Evolutionary conservation across 2,329 filamentous ascomycete genomes (phyloP).

Genomic region (Beauveria brongniartii): DNA sequence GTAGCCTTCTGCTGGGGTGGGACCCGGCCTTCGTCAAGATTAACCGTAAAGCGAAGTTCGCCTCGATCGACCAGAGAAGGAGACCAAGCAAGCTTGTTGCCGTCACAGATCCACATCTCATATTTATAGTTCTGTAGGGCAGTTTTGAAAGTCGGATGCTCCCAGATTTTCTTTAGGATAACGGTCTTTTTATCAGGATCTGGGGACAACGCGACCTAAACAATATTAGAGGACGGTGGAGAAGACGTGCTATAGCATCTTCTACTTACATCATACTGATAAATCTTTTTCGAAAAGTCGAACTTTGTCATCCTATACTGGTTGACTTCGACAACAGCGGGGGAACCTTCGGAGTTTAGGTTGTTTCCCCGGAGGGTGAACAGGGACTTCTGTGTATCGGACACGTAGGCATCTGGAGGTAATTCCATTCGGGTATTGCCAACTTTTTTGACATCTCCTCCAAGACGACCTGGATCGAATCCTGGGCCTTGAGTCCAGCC

Average conservation of each 20-base stretch:
- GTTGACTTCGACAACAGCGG: slow-evolving; percentile 56
- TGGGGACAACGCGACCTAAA: slow-evolving; percentile 56
- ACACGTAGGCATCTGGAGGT: slow-evolving; percentile 47
- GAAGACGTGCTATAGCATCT: no score
- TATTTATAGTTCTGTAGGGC: slow-evolving; percentile 40
- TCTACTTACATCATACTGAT: slow-evolving; percentile 74
- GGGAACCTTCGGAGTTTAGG: slow-evolving; percentile 50
- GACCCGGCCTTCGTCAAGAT: slow-evolving; percentile 62
- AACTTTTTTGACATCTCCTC: slow-evolving; percentile 22
- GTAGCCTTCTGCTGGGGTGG: slow-evolving; percentile 22
- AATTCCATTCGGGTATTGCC: slow-evolving; percentile 45
- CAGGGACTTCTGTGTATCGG: slow-evolving; percentile 24
- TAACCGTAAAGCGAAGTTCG: slow-evolving; percentile 51
- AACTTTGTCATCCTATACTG: slow-evolving; percentile 61
- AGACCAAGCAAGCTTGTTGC: slow-evolving; percentile 76
- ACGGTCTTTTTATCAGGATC: slow-evolving; percentile 52
- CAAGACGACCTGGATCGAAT: slow-evolving; percentile 34
- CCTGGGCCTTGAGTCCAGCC: slow-evolving; percentile 28
- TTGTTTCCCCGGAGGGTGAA: slow-evolving; percentile 27
- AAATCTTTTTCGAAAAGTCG: slow-evolving; percentile 51
- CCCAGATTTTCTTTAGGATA: slow-evolving; percentile 71
- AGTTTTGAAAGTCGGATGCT: slow-evolving; percentile 50
- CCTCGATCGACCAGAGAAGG: slow-evolving; percentile 33
- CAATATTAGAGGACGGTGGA: no score
- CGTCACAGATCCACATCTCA: slow-evolving; percentile 65